Evolutionary conservation across 768 basidiomycete genomes (phyloP), one percentile per base, ranked within the genome.

Genomic region (Tricholoma sp.): DNA sequence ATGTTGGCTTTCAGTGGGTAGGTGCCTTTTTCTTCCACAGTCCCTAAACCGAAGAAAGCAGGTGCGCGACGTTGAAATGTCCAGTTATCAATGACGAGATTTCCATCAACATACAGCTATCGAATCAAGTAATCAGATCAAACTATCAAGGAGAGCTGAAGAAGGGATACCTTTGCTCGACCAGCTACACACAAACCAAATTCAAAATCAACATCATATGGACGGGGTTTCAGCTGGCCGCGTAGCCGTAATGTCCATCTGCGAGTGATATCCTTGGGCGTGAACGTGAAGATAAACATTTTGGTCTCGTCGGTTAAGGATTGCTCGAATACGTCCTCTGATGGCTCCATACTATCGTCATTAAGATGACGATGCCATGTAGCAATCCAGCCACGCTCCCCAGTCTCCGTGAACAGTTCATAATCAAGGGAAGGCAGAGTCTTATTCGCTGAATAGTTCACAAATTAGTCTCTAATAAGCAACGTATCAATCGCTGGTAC

Each of bases 71-170:
- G 72, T 66, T 92, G 90, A 31, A 83, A 77, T 10, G 85, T 88
- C 83, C 89, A 91, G 69, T 93, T 93, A 64, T 94, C 90, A 53
- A 94, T 84, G 37, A 90, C 76, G 29, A 89, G 75, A 54, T 86
- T 72, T 9, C 82, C 89, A 58, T 89, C 83, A 4, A 89, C 79
- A 62, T 75, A 88, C 1, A 89, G 70, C 86, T 88, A 51, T 15
- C 51, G 24, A 37, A 17, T 24, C 18, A 18, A 6, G 7, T 42
- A 12, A 39, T n/a, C 17, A 18, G 51, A n/a, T 18, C 29, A 24
- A 24, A 24, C 24, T 24, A 24, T 24, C 24, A 24, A 24, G 39
- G 12, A 24, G 5, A 24, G 31, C 24, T 24, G 20, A 10, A 34
- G 11, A 18, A 11, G 15, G 31, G 18, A 3, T 34, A 85, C 87